Conservation (phyloP, 208 protist genomes). For the Trypanosoma congolense region DNA sequence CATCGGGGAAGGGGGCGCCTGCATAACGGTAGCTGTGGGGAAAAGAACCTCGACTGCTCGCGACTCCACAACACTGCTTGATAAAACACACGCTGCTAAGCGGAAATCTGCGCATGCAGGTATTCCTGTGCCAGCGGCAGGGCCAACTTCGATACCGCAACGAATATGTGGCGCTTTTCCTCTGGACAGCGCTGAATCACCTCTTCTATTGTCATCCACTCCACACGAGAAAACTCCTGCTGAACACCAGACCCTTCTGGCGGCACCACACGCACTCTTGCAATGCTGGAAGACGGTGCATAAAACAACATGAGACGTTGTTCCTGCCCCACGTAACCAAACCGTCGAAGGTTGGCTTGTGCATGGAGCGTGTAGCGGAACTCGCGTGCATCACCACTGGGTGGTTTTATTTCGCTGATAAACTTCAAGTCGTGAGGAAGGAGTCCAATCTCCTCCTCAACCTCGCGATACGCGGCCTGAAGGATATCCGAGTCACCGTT, state of each 20-base stretch:
- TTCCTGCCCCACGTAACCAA: slow-evolving; percentile 68
- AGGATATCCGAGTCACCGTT: slow-evolving; percentile 42
- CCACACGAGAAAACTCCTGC: slow-evolving; percentile 22
- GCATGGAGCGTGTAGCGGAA: slow-evolving; percentile 54
- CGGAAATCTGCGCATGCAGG: slow-evolving; percentile 7
- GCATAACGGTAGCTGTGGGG: no score
- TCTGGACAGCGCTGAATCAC: slow-evolving; percentile 18
- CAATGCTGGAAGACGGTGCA: slow-evolving; percentile 29
- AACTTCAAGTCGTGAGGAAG: slow-evolving; percentile 38
- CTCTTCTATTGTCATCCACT: slow-evolving; percentile 23
- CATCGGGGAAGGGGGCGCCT: no score
- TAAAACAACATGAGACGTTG: slow-evolving; percentile 78
- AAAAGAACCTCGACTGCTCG: no score
- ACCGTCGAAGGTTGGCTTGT: slow-evolving; percentile 56
- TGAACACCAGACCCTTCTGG: slow-evolving; percentile 35
- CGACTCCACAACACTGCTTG: no score
- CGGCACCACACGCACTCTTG: slow-evolving; percentile 53
- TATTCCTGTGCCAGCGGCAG: slow-evolving; percentile 36
- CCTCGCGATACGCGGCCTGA: slow-evolving; percentile 53
- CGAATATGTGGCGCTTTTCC: slow-evolving; percentile 71
- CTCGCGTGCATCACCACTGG: slow-evolving; percentile 47
- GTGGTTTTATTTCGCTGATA: slow-evolving; percentile 63
- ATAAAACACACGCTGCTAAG: no score
- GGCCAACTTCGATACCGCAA: slow-evolving; percentile 29
- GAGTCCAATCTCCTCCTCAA: slow-evolving; percentile 74